These are phyloP conservation scores for Catharanthus roseus DNA, from an alignment of 257 asterid species.

Conservation along the genomic window DNA sequence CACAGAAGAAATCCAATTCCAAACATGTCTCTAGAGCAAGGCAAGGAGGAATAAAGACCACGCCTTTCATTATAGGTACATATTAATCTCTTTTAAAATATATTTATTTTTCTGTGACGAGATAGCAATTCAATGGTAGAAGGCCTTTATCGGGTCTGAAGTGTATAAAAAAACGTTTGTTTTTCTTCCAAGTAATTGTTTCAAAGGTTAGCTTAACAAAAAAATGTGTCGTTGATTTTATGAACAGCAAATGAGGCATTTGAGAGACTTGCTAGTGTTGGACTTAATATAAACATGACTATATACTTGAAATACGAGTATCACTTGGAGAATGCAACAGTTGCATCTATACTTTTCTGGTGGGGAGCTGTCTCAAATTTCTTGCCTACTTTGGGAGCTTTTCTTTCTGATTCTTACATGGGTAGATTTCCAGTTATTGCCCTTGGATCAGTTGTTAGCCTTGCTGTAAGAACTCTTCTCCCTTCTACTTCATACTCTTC, in stretches of 20 bases:
- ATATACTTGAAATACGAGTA: conserved; percentile 43
- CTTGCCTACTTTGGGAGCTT: conserved; percentile 76
- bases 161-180: too few species aligned
- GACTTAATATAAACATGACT: conserved; percentile 58
- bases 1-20: conserved; percentile 17
- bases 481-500: background rate
- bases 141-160: too few species aligned
- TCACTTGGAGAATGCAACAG: conserved; percentile 44
- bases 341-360: conserved; percentile 36
- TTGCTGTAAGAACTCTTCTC: conserved; percentile 31
- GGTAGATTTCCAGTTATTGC: conserved; percentile 64
- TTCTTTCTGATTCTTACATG: conserved; percentile 66
- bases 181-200: too few species aligned
- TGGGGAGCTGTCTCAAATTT: conserved; percentile 61
- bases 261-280: conserved; percentile 66
- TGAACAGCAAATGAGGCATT: conserved; percentile 67
- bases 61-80: conserved; percentile 68
- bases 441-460: conserved; percentile 34
- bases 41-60: conserved; percentile 60
- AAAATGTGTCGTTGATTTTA: too few species aligned
- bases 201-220: too few species aligned
- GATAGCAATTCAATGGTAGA: too few species aligned
- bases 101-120: too few species aligned
- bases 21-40: background rate
- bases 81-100: too few species aligned